These are phyloP conservation scores for Emericellopsis cladophorae DNA, from an alignment of 2,329 filamentous ascomycete genomes.

Conservation along the genomic window DNA sequence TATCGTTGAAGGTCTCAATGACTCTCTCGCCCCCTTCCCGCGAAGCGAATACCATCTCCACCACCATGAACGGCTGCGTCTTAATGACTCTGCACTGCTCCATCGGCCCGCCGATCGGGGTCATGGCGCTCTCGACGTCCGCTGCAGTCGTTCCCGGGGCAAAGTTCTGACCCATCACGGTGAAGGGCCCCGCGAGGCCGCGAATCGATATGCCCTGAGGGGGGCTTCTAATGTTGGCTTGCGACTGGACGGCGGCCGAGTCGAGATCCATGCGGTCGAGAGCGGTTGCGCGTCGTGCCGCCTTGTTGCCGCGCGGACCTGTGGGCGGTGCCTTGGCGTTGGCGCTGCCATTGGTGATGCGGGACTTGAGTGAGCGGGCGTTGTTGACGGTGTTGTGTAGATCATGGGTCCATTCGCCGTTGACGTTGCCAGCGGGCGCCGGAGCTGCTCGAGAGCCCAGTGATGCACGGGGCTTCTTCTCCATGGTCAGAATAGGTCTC, in stretches of 20 bases:
- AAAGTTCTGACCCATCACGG: slow-evolving; percentile 70
- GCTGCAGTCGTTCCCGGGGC: slow-evolving; percentile 69
- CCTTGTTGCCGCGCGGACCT: slow-evolving; percentile 13
- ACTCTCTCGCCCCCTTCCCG: slow-evolving; percentile 63
- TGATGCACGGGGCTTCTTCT: slow-evolving; percentile 12
- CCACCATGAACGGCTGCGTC: slow-evolving; percentile 58
- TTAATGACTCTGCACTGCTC: slow-evolving; percentile 55
- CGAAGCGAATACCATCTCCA: slow-evolving; percentile 63
- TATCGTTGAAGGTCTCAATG: slow-evolving; percentile 64
- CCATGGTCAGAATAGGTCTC: too few species aligned
- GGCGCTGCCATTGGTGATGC: slow-evolving; percentile 27
- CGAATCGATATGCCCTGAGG: slow-evolving; percentile 51
- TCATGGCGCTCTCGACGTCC: slow-evolving; percentile 74
- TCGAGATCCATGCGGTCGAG: slow-evolving; percentile 25
- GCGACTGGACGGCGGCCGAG: slow-evolving; percentile 13
- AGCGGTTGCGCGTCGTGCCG: slow-evolving; percentile 28
- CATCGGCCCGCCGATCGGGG: slow-evolving; percentile 58
- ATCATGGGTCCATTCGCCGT: slow-evolving; percentile 61
- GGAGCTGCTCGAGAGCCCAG: slow-evolving; percentile 14
- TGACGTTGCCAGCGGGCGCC: slow-evolving; percentile 39
- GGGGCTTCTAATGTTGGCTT: slow-evolving; percentile 19
- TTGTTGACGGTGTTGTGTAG: slow-evolving; percentile 37
- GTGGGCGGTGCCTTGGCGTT: slow-evolving; percentile 3
- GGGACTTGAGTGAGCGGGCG: slow-evolving; percentile 29
- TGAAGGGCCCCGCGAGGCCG: slow-evolving; percentile 60